Percentiles rank a stretch among this genome's conserved stretches.
These are phyloP conservation scores for Gymnopus androsaceus DNA, from an alignment of 1,284 basidiomycete species.

Conservation along the genomic window DNA sequence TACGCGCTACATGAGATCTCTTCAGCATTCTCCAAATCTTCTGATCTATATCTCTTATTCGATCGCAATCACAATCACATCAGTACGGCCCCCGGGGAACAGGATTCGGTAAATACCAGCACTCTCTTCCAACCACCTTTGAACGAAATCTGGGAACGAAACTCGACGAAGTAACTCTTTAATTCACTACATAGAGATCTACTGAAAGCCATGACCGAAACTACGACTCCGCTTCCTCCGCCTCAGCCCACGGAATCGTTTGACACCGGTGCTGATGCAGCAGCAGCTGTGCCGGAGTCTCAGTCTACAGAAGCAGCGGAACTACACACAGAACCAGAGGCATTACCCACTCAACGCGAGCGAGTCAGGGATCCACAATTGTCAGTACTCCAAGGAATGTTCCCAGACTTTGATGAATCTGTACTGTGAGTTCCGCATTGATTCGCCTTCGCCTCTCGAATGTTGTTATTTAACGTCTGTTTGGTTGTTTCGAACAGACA, in stretches of 20 bases:
- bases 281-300: neutral
- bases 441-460: too few relatives aligned
- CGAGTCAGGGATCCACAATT: conserved; percentile 46
- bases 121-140: too few relatives aligned
- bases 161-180: too few relatives aligned
- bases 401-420: conserved; percentile 75
- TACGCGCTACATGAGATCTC: too few relatives aligned
- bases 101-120: too few relatives aligned
- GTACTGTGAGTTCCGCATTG: conserved; percentile 53
- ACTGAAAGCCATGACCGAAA: neutral
- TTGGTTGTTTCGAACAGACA: conserved; percentile 39
- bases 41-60: too few relatives aligned
- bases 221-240: neutral
- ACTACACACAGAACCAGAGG: neutral
- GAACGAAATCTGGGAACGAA: too few relatives aligned
- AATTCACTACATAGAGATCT: neutral
- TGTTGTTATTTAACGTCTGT: neutral
- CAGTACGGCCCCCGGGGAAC: too few relatives aligned
- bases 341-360: conserved; percentile 1
- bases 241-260: neutral
- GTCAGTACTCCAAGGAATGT: conserved; percentile 64
- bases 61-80: too few relatives aligned
- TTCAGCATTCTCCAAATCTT: too few relatives aligned
- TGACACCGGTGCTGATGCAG: neutral
- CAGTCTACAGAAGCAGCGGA: too few relatives aligned